Evolutionary conservation across 1,139 yeast genomes (phyloP).

Genomic region (Suhomyces ambrosiae): DNA sequence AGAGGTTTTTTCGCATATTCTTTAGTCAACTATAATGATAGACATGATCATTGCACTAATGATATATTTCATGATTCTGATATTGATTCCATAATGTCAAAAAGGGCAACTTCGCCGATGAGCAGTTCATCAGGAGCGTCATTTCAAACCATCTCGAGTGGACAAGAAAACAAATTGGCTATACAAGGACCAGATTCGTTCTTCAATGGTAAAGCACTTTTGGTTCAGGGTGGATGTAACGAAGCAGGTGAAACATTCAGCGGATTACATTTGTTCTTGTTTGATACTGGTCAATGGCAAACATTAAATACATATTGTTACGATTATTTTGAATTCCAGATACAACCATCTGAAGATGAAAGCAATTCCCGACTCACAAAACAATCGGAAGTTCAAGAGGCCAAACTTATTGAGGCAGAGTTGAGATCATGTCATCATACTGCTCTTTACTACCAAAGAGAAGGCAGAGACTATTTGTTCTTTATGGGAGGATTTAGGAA

Average conservation of each 20-base stretch:
- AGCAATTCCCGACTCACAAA: slow-evolving; percentile 23
- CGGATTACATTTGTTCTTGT: slow-evolving; percentile 38
- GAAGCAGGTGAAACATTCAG: slow-evolving; percentile 33
- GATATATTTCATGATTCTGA: slow-evolving; percentile 9
- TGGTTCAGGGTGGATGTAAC: slow-evolving; percentile 49
- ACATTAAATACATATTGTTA: slow-evolving; percentile 36
- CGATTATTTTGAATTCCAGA: slow-evolving; percentile 36
- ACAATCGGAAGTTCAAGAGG: slow-evolving; percentile 29
- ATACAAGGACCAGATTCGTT: slow-evolving; percentile 17
- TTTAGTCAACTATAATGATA: slow-evolving; percentile 28
- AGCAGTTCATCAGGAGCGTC: slow-evolving; percentile 18
- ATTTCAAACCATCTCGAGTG: slow-evolving; percentile 19
- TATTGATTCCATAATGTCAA: slow-evolving; percentile 1
- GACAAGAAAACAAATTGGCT: slow-evolving; percentile 9
- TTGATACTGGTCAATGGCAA: slow-evolving; percentile 41
- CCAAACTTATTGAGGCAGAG: slow-evolving; percentile 44
- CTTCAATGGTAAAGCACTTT: slow-evolving; percentile 33
- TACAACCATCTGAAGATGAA: slow-evolving; percentile 35
- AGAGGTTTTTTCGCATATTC: slow-evolving; percentile 46
- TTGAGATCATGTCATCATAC: slow-evolving; percentile 47
- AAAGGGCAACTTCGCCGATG: slow-evolving; percentile 11
- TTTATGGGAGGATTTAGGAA: slow-evolving; percentile 46
- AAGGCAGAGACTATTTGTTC: slow-evolving; percentile 40
- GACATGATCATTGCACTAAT: slow-evolving; percentile 18
- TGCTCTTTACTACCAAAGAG: slow-evolving; percentile 38